phyloP scores from a whole-genome alignment of 192 early-diverging fungal genomes.

The Gryganskiella cystojenkinii region DNA sequence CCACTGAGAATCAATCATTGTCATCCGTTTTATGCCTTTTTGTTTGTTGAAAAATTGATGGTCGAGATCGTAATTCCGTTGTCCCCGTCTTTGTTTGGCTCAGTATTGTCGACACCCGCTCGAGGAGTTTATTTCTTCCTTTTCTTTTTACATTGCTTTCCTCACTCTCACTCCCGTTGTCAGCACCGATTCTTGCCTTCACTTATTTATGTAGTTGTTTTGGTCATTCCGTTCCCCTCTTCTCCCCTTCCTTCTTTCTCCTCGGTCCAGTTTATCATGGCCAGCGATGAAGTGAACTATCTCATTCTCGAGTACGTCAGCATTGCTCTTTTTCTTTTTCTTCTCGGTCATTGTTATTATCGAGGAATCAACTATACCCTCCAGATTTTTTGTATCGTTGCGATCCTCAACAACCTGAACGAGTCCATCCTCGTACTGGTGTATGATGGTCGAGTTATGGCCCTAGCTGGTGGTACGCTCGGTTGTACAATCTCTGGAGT shows the following conservation, averaged over 20 bases:
- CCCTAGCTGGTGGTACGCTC: background rate
- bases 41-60: background rate
- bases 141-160: background rate
- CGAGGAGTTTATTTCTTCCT: background rate
- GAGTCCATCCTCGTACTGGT: constrained; percentile 26
- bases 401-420: constrained; percentile 41
- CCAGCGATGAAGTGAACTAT: constrained; percentile 13
- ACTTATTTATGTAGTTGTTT: background rate
- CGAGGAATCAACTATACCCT: constrained; percentile 31
- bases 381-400: constrained; percentile 27
- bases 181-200: background rate
- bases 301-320: constrained; percentile 27
- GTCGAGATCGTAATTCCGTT: background rate
- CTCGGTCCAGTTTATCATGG: background rate
- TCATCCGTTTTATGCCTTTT: too few species aligned
- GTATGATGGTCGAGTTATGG: background rate
- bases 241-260: background rate
- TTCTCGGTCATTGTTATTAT: constrained; percentile 22
- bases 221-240: background rate
- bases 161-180: background rate
- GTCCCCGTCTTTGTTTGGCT: background rate
- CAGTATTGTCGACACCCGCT: too few species aligned
- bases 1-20: too few species aligned
- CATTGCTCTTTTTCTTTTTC: constrained; percentile 25
- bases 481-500: constrained; percentile 17